A percentile compares a stretch with the other conserved stretches of the same genome.
These are phyloP conservation scores for Zasmidium angulare DNA, from an alignment of 2,329 filamentous ascomycete species.

Conservation along the genomic window DNA sequence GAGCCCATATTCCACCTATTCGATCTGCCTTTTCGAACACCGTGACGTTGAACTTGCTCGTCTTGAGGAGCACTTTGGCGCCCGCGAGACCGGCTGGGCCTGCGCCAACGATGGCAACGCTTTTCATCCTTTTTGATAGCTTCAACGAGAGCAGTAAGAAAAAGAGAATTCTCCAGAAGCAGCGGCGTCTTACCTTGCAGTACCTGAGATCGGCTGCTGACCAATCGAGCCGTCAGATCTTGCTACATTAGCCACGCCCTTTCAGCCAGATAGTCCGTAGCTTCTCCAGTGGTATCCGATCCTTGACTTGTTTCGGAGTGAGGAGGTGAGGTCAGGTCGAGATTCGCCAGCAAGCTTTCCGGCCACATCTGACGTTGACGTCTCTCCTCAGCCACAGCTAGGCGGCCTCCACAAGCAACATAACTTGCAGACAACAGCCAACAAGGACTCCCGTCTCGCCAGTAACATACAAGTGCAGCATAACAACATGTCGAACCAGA, in stretches of 20 bases:
- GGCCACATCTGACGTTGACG: background rate
- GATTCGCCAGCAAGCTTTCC: background rate
- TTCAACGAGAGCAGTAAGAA: background rate
- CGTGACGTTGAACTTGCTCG: slow-evolving; percentile 63
- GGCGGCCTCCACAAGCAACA: background rate
- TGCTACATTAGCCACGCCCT: background rate
- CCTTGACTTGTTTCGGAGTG: background rate
- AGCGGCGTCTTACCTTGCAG: background rate
- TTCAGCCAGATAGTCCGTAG: background rate
- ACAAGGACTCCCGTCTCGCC: background rate
- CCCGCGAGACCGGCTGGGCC: slow-evolving; percentile 47
- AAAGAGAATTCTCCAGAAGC: background rate
- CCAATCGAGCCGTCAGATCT: background rate
- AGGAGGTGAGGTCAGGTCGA: background rate
- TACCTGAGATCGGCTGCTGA: background rate
- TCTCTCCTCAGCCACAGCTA: background rate
- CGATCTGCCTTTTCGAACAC: slow-evolving; percentile 66
- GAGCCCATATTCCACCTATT: slow-evolving; percentile 78
- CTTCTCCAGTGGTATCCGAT: background rate
- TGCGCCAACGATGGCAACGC: slow-evolving; percentile 45
- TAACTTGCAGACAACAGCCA: background rate
- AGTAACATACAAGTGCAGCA: background rate
- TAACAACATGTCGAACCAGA: slow-evolving; percentile 15
- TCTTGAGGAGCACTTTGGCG: slow-evolving; percentile 66
- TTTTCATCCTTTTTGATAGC: slow-evolving; percentile 19